Evolutionary conservation across 768 basidiomycete genomes (phyloP).

Genomic region (Boletus subparvulus): DNA sequence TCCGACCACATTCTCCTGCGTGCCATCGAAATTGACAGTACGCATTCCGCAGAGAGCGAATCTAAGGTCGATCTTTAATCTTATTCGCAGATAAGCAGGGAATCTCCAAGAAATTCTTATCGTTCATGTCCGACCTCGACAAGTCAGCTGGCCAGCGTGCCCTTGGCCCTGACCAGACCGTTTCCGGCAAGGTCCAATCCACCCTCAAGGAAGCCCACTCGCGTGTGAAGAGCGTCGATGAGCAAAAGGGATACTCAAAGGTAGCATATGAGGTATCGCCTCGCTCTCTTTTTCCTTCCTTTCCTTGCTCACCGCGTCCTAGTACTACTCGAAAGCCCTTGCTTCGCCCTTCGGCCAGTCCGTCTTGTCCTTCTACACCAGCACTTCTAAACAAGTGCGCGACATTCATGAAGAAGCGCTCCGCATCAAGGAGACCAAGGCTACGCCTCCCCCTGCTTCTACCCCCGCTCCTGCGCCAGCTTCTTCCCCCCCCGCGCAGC

Average conservation of each 20-base stretch:
- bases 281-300: not conserved
- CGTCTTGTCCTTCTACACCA: conserved; percentile 81
- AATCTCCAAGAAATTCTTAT: conserved; percentile 82
- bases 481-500: conserved; percentile 5
- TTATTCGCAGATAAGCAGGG: conserved; percentile 64
- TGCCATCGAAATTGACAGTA: conserved; percentile 80
- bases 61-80: not conserved
- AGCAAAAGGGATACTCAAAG: conserved; percentile 76
- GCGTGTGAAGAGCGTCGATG: conserved; percentile 74
- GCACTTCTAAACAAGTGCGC: conserved; percentile 79
- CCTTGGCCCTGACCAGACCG: conserved; percentile 78
- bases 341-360: conserved; percentile 74
- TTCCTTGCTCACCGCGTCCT: conserved; percentile 5
- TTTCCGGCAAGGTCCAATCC: conserved; percentile 70
- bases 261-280: conserved; percentile 61
- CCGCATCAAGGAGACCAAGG: conserved; percentile 71
- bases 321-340: conserved; percentile 82
- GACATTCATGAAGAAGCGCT: conserved; percentile 94
- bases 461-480: conserved; percentile 7
- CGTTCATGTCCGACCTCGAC: conserved; percentile 76
- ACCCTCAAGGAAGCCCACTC: conserved; percentile 62
- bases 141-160: conserved; percentile 63
- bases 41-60: conserved; percentile 6
- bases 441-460: conserved; percentile 15
- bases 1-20: conserved; percentile 75